These are phyloP conservation scores for Pittosporum tobira DNA, from an alignment of 129 eudicot species.

Conservation along the genomic window DNA sequence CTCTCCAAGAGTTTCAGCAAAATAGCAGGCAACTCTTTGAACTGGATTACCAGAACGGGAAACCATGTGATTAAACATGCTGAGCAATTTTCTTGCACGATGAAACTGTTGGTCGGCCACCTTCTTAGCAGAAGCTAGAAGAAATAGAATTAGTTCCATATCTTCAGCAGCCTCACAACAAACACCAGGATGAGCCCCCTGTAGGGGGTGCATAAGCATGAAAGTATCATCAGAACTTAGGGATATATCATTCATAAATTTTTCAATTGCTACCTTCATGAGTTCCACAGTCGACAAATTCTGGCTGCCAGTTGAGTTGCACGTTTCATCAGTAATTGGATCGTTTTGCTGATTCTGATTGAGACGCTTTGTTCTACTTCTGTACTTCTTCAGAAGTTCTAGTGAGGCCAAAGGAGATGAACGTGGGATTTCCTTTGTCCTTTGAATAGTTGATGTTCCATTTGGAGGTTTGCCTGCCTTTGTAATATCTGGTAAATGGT, in stretches of 20 bases:
- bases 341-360: constrained; percentile 2
- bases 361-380: constrained; percentile 10
- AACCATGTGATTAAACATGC: constrained; percentile 3
- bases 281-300: constrained; percentile 11
- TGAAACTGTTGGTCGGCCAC: constrained; percentile 4
- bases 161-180: constrained; percentile 10
- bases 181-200: not conserved
- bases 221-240: constrained; percentile 1
- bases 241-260: constrained; percentile 16
- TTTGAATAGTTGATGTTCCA: not conserved
- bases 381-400: constrained; percentile 18
- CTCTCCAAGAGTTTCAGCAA: constrained; percentile 7
- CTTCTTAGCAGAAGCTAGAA: constrained; percentile 15
- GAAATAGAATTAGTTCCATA: constrained; percentile 13
- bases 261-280: constrained; percentile 24
- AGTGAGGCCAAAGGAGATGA: constrained; percentile 22
- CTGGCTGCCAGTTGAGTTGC: not conserved
- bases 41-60: constrained; percentile 12
- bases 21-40: constrained; percentile 9
- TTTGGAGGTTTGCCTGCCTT: too few relatives aligned
- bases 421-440: constrained; percentile 5
- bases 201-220: constrained; percentile 9
- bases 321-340: not conserved
- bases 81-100: constrained; percentile 12
- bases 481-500: too few relatives aligned